A percentile compares a stretch with the other conserved stretches of the same genome.
Conservation (phyloP, 139 green algal species). For the Chlorella ohadii region DNA sequence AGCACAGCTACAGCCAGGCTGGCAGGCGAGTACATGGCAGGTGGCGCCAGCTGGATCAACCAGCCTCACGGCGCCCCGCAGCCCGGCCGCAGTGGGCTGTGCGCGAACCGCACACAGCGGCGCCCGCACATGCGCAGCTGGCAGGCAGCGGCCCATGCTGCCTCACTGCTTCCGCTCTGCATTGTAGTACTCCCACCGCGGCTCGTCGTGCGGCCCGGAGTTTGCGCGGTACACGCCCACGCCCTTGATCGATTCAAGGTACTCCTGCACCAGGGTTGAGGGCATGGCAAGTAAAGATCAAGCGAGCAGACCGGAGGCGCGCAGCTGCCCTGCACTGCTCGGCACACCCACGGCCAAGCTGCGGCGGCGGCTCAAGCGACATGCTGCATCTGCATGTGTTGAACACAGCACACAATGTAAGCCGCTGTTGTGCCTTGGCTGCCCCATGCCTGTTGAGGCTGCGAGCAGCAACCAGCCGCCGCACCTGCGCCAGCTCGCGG, state of each 20-base stretch:
- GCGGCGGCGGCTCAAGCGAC: no score
- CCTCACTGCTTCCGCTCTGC: neutral
- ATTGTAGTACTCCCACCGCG: conserved; percentile 39
- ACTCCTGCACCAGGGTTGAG: conserved; percentile 20
- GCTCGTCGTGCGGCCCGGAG: conserved; percentile 36
- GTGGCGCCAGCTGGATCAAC: conserved; percentile 11
- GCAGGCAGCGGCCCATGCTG: neutral
- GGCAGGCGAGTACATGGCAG: neutral
- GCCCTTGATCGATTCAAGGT: conserved; percentile 48
- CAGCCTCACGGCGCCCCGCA: neutral
- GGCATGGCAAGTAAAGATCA: no score
- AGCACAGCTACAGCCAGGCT: neutral
- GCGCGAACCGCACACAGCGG: no score
- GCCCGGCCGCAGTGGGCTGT: neutral
- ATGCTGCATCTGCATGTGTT: no score
- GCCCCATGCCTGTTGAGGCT: no score
- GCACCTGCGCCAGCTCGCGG: conserved; percentile 36
- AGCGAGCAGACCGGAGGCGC: no score
- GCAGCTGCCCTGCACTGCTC: no score
- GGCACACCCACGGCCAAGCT: no score
- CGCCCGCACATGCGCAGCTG: neutral
- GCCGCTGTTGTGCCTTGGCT: no score
- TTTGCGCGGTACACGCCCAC: conserved; percentile 47
- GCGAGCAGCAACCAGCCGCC: no score
- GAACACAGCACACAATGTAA: no score